These are phyloP conservation scores for Elsinoe batatas DNA, from an alignment of 2,329 filamentous ascomycete genomes.

Conservation along the genomic window DNA sequence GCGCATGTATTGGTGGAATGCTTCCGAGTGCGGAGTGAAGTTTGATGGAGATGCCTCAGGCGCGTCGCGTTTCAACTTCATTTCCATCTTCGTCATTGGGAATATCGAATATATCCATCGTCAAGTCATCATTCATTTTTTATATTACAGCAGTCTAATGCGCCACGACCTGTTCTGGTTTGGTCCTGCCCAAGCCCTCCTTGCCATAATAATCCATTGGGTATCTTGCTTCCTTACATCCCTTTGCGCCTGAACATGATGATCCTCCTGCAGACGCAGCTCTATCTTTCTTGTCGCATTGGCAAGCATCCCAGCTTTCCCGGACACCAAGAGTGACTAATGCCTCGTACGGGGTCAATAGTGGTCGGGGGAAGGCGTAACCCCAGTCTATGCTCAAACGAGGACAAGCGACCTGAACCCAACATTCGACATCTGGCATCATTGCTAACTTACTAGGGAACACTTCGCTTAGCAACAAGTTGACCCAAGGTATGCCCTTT, in stretches of 20 bases:
- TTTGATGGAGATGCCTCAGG: background rate
- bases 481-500: conserved; percentile 69
- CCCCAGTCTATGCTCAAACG: conserved; percentile 97
- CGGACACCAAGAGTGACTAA: conserved; percentile 74
- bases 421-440: conserved; percentile 90
- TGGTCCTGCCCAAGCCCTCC: conserved; percentile 79
- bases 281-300: conserved; percentile 11
- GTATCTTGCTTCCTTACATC: conserved; percentile 42
- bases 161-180: conserved; percentile 23
- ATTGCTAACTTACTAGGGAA: conserved; percentile 90
- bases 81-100: background rate
- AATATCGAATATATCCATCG: background rate
- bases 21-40: background rate
- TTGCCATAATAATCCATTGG: conserved; percentile 98
- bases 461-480: conserved; percentile 84
- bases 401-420: conserved; percentile 98
- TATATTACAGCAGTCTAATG: background rate
- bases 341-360: conserved; percentile 92
- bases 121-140: background rate
- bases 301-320: conserved; percentile 51
- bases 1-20: background rate
- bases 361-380: conserved; percentile 80
- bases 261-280: background rate
- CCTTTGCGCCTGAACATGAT: conserved; percentile 20
- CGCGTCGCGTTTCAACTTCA: background rate